Base-by-base conservation (phyloP, 768 basidiomycete genomes). In the Tricholoma terreum region DNA sequence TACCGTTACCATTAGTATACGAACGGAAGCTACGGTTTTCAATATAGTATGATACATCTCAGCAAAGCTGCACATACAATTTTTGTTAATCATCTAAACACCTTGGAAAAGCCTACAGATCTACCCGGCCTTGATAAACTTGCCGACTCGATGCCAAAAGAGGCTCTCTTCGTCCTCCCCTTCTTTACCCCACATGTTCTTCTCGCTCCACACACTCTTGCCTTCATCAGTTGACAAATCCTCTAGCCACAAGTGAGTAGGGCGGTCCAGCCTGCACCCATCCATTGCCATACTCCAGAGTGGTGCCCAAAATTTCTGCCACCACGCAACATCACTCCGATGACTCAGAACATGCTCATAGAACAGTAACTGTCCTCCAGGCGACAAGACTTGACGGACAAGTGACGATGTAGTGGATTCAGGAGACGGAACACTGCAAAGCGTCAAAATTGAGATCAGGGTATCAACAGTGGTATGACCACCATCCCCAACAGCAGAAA, bases 301-400 rank as follows among this genome's bases (percentile, higher is more conserved):
- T 0, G 89, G 89, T 1, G 85, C 78, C 89, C 88, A 90, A 50
- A 88, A 77, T 0, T 74, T 59, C 68, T 92, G 90, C 87, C 88
- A 90, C 81, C 83, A 82, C 7, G 80, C 80, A 2, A 89, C 80
- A 58, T 86, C 82, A 6, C 63, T 52, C 0, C 70, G 67, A 1
- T 74, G 79, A 61, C 79, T 86, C 52, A 77, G 69, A 9, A 91
- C 86, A 59, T 92, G 90, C 67, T 92, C 90, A 58, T 83, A 85
- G 63, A 84, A 84, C 15, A 91, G 72, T 0, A 91, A 55, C 51
- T 79, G 75, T 0, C 90, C 90, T 0, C 87, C 85, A 0, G 87
- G 79, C 57, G 79, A 83, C 31, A 92, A 77, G 1, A 84, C 73
- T 9, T 83, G 77, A 4, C 71, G 66, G 3, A 79, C 74, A 14